phyloP scores from a whole-genome alignment of 176 grass and related monocot genomes.

The barley (Hordeum vulgare) region MorexV3_pseudomolecules_assembly NC_058519.1:62147893-62148392 shows the following conservation, averaged over 20 bases:
- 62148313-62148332: background rate
- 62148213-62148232: background rate
- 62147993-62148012: background rate
- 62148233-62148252: background rate
- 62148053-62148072: background rate
- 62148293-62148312: background rate
- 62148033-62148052: background rate
- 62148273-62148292: background rate
- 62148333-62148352: background rate
- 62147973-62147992: background rate
- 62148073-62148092: background rate
- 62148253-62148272: background rate
- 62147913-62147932: background rate
- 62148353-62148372: background rate
- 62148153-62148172: too few species aligned
- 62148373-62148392: conserved; percentile 46
- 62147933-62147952: background rate
- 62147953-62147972: background rate
- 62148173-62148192: too few species aligned
- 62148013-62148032: background rate
- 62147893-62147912: background rate
- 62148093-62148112: background rate
- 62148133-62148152: too few species aligned
- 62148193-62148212: too few species aligned
- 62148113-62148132: too few species aligned